Evolutionary conservation across 2,329 filamentous ascomycete species (phyloP).

Genomic region (Didymellaceae sp.): DNA sequence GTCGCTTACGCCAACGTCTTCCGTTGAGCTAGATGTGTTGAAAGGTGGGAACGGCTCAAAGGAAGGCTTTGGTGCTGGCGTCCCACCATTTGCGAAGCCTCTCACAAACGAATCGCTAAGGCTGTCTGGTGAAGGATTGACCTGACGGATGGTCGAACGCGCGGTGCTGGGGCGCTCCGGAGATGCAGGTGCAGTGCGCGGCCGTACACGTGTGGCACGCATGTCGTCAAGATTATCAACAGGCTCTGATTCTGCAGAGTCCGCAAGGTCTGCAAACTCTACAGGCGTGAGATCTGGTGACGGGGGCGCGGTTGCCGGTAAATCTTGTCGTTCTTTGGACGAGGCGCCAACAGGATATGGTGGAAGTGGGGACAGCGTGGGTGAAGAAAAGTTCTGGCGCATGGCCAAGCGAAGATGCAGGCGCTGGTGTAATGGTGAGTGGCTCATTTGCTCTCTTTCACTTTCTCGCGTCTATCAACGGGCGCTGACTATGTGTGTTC

Average conservation of each 20-base stretch:
- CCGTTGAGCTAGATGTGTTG: not conserved
- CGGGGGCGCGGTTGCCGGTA: conserved; percentile 1
- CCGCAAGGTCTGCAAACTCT: not conserved
- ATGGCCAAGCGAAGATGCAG: conserved; percentile 13
- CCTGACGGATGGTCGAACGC: conserved; percentile 37
- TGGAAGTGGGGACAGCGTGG: conserved; percentile 2
- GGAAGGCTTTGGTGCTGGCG: not conserved
- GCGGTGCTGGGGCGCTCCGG: conserved; percentile 26
- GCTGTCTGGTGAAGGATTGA: conserved; percentile 36
- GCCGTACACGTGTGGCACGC: conserved; percentile 25
- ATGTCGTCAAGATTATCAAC: conserved; percentile 6
- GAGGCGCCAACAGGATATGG: not conserved
- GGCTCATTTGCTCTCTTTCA: conserved; percentile 15
- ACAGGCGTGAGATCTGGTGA: not conserved
- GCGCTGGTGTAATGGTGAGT: conserved; percentile 13
- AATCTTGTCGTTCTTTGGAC: not conserved
- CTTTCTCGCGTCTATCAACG: not conserved
- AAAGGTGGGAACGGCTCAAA: conserved; percentile 13
- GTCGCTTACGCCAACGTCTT: not conserved
- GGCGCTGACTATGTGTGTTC: not conserved
- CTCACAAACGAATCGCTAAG: conserved; percentile 12
- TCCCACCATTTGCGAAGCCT: conserved; percentile 8
- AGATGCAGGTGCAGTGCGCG: conserved; percentile 17
- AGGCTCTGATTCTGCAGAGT: not conserved
- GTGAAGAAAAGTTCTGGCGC: conserved; percentile 10